These are phyloP conservation scores for Aspergillus puulaauensis DNA, from an alignment of 2,329 filamentous ascomycete genomes.

Conservation along the genomic window DNA sequence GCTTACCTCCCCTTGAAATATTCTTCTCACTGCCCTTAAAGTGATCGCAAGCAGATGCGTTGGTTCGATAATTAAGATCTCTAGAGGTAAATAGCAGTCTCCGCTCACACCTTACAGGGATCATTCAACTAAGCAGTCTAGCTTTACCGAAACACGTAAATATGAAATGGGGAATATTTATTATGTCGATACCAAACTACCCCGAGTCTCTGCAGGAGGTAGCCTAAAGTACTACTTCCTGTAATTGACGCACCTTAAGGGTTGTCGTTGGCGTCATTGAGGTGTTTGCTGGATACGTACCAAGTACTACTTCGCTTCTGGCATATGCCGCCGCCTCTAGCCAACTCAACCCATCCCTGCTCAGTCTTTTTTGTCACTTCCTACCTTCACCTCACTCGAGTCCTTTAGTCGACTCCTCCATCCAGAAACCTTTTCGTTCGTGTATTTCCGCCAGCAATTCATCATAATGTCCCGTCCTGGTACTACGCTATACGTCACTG, in stretches of 20 bases:
- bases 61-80: too few species aligned
- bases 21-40: neutral
- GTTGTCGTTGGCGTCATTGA: too few species aligned
- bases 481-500: conserved; percentile 95
- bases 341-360: neutral
- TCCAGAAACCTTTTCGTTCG: neutral
- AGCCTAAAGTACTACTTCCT: too few species aligned
- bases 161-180: neutral
- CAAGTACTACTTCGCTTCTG: conserved; percentile 1
- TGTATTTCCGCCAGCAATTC: neutral
- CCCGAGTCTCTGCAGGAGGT: too few species aligned
- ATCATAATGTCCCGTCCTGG: conserved; percentile 80
- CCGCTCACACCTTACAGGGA: neutral
- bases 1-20: neutral
- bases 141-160: neutral
- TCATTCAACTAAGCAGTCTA: neutral
- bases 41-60: neutral
- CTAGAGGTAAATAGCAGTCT: too few species aligned
- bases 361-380: conserved; percentile 6
- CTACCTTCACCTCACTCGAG: neutral
- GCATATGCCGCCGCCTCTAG: conserved; percentile 7
- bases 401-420: neutral
- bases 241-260: too few species aligned
- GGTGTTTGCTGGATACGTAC: too few species aligned
- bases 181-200: neutral